phyloP scores from a whole-genome alignment of 2,329 filamentous ascomycete genomes.

The Ophiostoma piceae region DNA sequence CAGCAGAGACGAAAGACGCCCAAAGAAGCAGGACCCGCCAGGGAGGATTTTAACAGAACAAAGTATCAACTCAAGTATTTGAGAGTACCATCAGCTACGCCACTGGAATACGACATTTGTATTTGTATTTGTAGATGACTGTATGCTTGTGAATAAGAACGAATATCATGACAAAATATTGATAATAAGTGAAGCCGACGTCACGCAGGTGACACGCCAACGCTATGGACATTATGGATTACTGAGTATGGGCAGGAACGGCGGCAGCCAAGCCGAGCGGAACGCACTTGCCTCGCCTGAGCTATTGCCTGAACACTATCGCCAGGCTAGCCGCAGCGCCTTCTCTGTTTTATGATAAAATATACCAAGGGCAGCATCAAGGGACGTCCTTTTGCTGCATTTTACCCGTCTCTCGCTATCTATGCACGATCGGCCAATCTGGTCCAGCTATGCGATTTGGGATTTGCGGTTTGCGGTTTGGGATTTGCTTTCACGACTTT shows the following conservation, averaged over 20 bases:
- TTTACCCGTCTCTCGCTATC: background rate
- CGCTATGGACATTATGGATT: background rate
- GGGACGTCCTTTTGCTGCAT: conserved; percentile 5
- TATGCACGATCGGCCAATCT: background rate
- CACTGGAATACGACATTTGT: background rate
- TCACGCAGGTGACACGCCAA: conserved; percentile 1
- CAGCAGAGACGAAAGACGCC: too few species aligned
- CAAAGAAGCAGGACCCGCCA: conserved; percentile 3
- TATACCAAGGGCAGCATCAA: background rate
- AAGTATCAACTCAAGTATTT: background rate
- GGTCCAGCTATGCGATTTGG: background rate
- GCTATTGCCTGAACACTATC: background rate
- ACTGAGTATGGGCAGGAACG: background rate
- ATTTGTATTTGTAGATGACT: too few species aligned
- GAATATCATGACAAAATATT: too few species aligned
- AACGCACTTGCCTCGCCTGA: conserved; percentile 2
- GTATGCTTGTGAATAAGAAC: too few species aligned
- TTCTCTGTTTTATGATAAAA: background rate
- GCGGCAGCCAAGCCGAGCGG: background rate
- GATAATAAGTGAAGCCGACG: background rate
- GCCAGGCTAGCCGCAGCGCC: background rate
- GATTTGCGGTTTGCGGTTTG: too few species aligned
- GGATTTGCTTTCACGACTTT: background rate
- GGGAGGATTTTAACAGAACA: background rate
- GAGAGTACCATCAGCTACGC: background rate